These are phyloP conservation scores for Cutaneotrichosporon cyanovorans DNA, from an alignment of 1,284 basidiomycete species.

Conservation along the genomic window DNA sequence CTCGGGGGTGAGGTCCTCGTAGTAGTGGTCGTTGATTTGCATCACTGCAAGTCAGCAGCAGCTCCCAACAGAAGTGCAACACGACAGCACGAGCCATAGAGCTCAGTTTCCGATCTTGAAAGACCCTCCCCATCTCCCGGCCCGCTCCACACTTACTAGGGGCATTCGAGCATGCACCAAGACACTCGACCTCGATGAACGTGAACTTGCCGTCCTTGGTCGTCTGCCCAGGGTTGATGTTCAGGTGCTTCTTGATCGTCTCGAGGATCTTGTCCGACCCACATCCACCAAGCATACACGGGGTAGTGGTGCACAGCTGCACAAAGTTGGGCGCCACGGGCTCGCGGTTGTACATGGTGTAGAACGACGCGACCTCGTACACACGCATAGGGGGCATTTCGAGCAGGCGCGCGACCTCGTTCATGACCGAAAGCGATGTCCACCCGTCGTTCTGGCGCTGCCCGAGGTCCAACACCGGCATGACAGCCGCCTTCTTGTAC, in stretches of 20 bases:
- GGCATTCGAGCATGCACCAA: conserved; percentile 98
- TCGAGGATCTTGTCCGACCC: conserved; percentile 79
- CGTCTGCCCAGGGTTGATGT: conserved; percentile 79
- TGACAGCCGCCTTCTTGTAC: conserved; percentile 96
- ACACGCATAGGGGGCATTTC: conserved; percentile 98
- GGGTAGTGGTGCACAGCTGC: conserved; percentile 98
- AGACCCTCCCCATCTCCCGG: too few species aligned
- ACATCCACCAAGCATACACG: conserved; percentile 88
- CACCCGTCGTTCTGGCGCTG: conserved; percentile 98
- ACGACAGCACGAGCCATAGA: too few species aligned
- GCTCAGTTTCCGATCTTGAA: too few species aligned
- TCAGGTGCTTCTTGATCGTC: conserved; percentile 74
- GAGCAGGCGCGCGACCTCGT: conserved; percentile 84
- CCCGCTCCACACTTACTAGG: conserved; percentile 64
- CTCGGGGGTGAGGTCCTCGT: conserved; percentile 93
- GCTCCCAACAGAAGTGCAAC: too few species aligned
- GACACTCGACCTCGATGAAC: conserved; percentile 94
- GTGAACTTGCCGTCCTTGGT: conserved; percentile 96
- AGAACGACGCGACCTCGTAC: conserved; percentile 98
- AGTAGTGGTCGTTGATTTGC: conserved; percentile 93
- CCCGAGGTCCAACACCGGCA: conserved; percentile 90
- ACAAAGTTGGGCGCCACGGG: conserved; percentile 93
- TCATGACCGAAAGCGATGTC: conserved; percentile 99
- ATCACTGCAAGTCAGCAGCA: conserved; percentile 57
- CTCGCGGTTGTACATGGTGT: conserved; percentile 98